phyloP scores from a whole-genome alignment of 176 grass and related monocot genomes.

The Panicum miliaceum region DNA sequence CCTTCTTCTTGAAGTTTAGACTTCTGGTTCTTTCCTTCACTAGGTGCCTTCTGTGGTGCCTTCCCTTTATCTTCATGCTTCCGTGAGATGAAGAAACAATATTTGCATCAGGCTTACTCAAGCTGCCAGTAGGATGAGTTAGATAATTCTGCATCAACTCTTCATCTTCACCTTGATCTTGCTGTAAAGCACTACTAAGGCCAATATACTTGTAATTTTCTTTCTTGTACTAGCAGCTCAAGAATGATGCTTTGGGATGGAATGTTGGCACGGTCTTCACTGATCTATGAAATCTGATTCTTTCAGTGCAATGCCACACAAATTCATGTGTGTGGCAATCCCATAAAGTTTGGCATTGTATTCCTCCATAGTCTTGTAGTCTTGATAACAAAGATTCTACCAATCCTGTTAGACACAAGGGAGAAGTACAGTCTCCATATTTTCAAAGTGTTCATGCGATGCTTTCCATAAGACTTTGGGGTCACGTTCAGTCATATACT shows the following conservation, averaged over 20 bases:
- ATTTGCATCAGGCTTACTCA: not conserved
- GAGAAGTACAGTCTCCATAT: not conserved
- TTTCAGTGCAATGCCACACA: too few species aligned
- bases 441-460: not conserved
- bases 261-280: not conserved
- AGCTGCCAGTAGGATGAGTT: too few species aligned
- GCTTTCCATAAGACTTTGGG: not conserved
- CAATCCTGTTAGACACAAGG: not conserved
- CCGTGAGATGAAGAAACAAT: not conserved
- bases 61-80: not conserved
- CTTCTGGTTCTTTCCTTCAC: not conserved
- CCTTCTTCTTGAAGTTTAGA: not conserved
- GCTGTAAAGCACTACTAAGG: conserved; percentile 8
- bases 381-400: not conserved
- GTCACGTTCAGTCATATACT: not conserved
- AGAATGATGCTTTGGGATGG: not conserved
- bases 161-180: conserved; percentile 1
- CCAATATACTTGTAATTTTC: not conserved
- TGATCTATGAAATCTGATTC: not conserved
- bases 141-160: too few species aligned
- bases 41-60: not conserved
- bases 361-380: not conserved
- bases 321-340: too few species aligned
- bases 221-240: not conserved
- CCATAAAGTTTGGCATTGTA: not conserved